Evolutionary conservation across 306 rosid species (phyloP).

Genomic region (Cucurbita pepo): DNA sequence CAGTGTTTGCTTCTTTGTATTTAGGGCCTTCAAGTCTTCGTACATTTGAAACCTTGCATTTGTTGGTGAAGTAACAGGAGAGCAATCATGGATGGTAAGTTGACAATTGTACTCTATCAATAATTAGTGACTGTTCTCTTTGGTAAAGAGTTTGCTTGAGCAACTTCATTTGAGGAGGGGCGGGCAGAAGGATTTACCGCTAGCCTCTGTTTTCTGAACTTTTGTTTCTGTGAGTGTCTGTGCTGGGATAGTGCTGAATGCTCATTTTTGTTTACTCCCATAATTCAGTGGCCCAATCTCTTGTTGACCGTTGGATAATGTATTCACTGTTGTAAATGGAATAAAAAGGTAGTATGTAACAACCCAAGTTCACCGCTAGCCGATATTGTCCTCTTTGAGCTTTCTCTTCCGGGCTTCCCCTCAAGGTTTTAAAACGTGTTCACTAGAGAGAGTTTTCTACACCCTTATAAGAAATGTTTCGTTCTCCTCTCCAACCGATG

Average conservation of each 20-base stretch:
- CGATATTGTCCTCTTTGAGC: no score
- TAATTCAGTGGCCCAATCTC: neutral
- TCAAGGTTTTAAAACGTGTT: no score
- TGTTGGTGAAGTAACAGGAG: neutral
- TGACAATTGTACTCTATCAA: neutral
- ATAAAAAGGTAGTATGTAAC: neutral
- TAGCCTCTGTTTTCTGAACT: neutral
- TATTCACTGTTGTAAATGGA: neutral
- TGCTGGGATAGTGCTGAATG: neutral
- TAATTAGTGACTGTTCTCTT: neutral
- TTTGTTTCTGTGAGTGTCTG: neutral
- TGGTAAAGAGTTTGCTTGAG: neutral
- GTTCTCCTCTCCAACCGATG: no score
- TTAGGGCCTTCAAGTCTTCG: neutral
- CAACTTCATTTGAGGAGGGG: neutral
- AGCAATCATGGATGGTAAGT: constrained; percentile 5
- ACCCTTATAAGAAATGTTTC: no score
- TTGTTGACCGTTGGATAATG: neutral
- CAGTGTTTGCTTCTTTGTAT: neutral
- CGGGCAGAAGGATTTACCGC: no score
- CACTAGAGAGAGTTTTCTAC: no score
- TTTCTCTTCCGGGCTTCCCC: no score
- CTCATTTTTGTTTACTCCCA: neutral
- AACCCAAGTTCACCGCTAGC: no score
- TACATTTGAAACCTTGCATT: neutral